Evolutionary conservation across 1,139 yeast species (phyloP).

Genomic region (Sugiyamaella pinicola): DNA sequence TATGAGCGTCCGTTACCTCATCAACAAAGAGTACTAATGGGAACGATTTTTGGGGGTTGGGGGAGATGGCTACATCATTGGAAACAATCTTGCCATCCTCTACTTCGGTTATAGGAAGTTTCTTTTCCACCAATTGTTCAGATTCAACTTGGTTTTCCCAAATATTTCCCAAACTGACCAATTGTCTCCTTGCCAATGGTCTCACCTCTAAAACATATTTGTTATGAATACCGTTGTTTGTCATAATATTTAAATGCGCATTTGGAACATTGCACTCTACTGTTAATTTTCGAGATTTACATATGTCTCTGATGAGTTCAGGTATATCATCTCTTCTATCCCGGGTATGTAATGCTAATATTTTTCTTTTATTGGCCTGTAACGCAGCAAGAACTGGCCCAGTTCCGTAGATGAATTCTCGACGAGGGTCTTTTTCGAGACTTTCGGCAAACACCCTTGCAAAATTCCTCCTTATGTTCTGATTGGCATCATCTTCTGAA

Average conservation of each 20-base stretch:
- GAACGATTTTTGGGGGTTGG: conserved; percentile 11
- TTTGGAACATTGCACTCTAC: conserved; percentile 51
- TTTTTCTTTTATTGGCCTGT: conserved; percentile 55
- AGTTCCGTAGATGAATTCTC: conserved; percentile 76
- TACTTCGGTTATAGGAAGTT: conserved; percentile 39
- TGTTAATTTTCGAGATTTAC: conserved; percentile 50
- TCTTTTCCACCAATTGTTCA: not conserved
- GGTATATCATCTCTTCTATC: conserved; percentile 37
- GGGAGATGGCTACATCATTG: conserved; percentile 25
- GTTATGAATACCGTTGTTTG: conserved; percentile 77
- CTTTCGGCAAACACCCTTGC: conserved; percentile 9
- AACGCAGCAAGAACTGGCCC: conserved; percentile 76
- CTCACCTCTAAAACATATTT: conserved; percentile 74
- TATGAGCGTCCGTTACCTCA: conserved; percentile 87
- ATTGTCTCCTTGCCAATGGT: conserved; percentile 51
- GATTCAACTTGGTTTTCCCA: too few relatives aligned
- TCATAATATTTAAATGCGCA: conserved; percentile 60
- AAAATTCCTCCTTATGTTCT: conserved; percentile 7
- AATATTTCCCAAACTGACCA: conserved; percentile 38
- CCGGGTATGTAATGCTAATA: conserved; percentile 53
- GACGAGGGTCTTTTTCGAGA: conserved; percentile 45
- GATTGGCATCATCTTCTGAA: conserved; percentile 2
- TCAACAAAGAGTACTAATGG: conserved; percentile 81
- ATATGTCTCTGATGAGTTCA: conserved; percentile 48
- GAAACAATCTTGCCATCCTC: conserved; percentile 41